Evolutionary conservation across 495 filamentous ascomycete species (phyloP), one percentile per base, ranked within the genome.

Genomic region (Talaromyces borbonicus): DNA sequence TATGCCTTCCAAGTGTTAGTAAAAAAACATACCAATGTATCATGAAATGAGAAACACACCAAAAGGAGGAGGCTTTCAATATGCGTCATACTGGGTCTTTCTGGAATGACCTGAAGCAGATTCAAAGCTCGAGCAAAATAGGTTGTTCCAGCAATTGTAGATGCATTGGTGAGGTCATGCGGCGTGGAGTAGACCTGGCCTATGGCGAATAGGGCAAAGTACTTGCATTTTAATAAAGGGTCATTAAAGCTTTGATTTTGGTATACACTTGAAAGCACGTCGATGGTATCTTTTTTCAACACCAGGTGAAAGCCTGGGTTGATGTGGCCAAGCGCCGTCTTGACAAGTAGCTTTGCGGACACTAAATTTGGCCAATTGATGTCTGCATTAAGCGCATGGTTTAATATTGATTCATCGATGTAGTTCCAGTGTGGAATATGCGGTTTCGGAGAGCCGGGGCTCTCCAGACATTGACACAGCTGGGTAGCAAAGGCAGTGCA

Each of bases 401-500:
- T 54, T 12, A 68, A 61, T 5, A 55, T 56, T 15, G 62, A 57
- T 46, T 71, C 65, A 16, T 52, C 55, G 45, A 66, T 62, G 48
- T 63, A 71, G 35, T 68, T 64, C 19, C 66, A 67, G 22, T 67
- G 61, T 2, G 64, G 39, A 32, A 72, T 66, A 48, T 70, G 68
- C 4, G 61, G 51, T n/a, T 32, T 32, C 18, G 58, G 55, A 11
- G 62, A 55, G 51, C 59, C 65, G 38, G 58, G 61, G 0, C 62
- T 64, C 11, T 66, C 66, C 18, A 72, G 46, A 30, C 66, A 68
- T 26, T 63, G 61, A 6, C 67, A 65, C 49, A 70, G 65, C 11
- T 66, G 62, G 1, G 68, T 72, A 5, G 68, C 67, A 52, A 72
- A 70, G 14, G 67, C 68, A 8, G 68, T 68, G 32, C 67, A 68